Evolutionary conservation across 805 yeast species (phyloP).

Genomic region (Candida vaughaniae): DNA sequence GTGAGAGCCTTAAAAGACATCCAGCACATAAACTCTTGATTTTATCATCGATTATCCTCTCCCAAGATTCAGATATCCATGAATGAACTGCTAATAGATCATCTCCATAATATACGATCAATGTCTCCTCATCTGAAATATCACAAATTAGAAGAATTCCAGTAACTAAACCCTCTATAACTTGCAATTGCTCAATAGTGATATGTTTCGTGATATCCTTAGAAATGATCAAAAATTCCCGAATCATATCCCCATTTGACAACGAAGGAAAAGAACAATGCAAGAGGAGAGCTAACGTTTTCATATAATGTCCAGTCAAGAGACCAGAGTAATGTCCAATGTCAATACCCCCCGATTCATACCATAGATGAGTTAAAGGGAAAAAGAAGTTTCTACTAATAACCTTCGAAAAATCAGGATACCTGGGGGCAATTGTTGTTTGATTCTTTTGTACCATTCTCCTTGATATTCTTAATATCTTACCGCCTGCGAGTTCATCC

Average conservation of each 20-base stretch:
- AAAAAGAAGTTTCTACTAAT: slow-evolving; percentile 49
- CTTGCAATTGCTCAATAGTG: slow-evolving; percentile 28
- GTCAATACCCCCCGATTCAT: slow-evolving; percentile 44
- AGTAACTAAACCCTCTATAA: slow-evolving; percentile 39
- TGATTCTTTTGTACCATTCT: slow-evolving; percentile 20
- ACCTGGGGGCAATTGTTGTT: slow-evolving; percentile 13
- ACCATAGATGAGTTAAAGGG: slow-evolving; percentile 55
- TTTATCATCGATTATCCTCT: slow-evolving; percentile 32
- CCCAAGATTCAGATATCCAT: slow-evolving; percentile 33
- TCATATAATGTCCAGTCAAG: slow-evolving; percentile 56
- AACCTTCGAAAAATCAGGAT: slow-evolving; percentile 40
- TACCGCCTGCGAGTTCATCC: slow-evolving; percentile 38
- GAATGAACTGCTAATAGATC: slow-evolving; percentile 21
- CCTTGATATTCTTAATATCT: slow-evolving; percentile 42
- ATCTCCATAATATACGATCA: slow-evolving; percentile 21
- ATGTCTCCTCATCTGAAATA: slow-evolving; percentile 26
- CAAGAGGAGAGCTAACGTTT: slow-evolving; percentile 56
- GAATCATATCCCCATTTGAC: slow-evolving; percentile 55
- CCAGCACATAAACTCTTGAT: slow-evolving; percentile 42
- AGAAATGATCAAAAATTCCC: slow-evolving; percentile 46
- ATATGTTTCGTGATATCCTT: slow-evolving; percentile 20
- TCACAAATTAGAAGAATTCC: slow-evolving; percentile 37
- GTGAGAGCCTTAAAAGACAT: slow-evolving; percentile 28
- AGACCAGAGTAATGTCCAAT: slow-evolving; percentile 56
- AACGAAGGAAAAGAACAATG: slow-evolving; percentile 56